Percentiles rank a stretch among this genome's conserved stretches.
Evolutionary conservation across 2,329 filamentous ascomycete species (phyloP).

Genomic region (Leptographium flavum): DNA sequence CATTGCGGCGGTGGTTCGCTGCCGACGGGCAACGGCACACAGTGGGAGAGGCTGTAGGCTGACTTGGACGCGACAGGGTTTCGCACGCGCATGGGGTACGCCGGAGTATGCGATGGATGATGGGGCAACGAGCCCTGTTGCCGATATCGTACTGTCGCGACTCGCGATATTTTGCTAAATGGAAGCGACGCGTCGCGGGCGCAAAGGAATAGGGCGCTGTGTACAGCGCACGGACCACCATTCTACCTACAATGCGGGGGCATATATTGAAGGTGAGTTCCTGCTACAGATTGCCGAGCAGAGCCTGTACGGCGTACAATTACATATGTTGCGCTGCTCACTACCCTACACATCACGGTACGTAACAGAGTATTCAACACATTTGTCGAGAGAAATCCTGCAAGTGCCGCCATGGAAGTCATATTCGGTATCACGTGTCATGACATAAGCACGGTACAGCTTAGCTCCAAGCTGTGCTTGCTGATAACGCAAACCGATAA

Average conservation of each 20-base stretch:
- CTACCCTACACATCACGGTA: too few relatives aligned
- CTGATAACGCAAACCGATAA: neutral
- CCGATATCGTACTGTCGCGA: neutral
- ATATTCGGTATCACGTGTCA: too few relatives aligned
- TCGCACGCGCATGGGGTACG: neutral
- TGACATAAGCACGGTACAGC: too few relatives aligned
- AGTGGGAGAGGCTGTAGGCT: neutral
- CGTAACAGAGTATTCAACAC: too few relatives aligned
- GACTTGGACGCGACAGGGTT: too few relatives aligned
- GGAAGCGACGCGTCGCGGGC: conserved; percentile 11
- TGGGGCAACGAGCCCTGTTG: neutral
- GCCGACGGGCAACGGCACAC: conserved; percentile 14
- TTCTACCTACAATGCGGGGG: conserved; percentile 8
- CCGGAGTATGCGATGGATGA: neutral
- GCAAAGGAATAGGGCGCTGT: conserved; percentile 5
- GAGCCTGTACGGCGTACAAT: too few relatives aligned
- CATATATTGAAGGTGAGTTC: neutral
- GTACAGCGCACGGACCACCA: conserved; percentile 8
- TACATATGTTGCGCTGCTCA: too few relatives aligned
- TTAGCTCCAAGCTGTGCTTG: neutral
- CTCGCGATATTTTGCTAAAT: conserved; percentile 6
- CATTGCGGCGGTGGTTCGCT: conserved; percentile 40
- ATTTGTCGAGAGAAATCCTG: too few relatives aligned
- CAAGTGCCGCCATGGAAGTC: too few relatives aligned
- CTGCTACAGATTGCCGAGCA: too few relatives aligned